Percentiles rank a stretch among this genome's conserved stretches.
Evolutionary conservation across 495 filamentous ascomycete genomes (phyloP).

Genomic region (Sphaerosporella brunnea): DNA sequence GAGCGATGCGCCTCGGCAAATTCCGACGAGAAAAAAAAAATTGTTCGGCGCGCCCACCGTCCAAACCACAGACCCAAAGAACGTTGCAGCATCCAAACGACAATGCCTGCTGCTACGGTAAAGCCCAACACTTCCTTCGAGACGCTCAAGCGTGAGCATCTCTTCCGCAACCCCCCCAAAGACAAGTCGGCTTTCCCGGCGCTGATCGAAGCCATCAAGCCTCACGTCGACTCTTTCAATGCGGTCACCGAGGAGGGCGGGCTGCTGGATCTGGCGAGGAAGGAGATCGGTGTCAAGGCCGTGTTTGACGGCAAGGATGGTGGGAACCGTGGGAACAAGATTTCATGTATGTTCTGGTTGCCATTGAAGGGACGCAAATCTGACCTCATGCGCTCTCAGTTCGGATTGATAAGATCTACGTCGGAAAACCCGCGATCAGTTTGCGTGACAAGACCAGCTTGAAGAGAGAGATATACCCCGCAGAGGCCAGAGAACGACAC

Average conservation of each 20-base stretch:
- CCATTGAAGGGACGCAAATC: too few species aligned
- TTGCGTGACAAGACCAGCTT: constrained; percentile 21
- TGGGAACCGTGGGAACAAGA: constrained; percentile 20
- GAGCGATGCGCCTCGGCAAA: background rate
- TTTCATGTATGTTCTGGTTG: constrained; percentile 23
- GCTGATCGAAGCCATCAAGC: constrained; percentile 61
- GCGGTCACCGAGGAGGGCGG: constrained; percentile 57
- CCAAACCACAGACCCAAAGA: background rate
- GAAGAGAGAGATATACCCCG: constrained; percentile 69
- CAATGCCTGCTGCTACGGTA: constrained; percentile 1
- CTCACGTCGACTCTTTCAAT: constrained; percentile 93
- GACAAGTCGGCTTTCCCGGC: constrained; percentile 78
- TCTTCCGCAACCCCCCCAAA: constrained; percentile 73
- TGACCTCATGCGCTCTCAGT: too few species aligned
- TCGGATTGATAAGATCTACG: constrained; percentile 23
- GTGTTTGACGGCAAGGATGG: constrained; percentile 59
- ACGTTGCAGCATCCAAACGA: background rate
- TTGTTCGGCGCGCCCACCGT: background rate
- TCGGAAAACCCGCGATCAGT: constrained; percentile 23
- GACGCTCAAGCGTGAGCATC: constrained; percentile 59
- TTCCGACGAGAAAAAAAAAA: background rate
- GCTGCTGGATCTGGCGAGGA: constrained; percentile 55
- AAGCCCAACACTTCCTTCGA: constrained; percentile 39
- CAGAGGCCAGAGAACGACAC: constrained; percentile 82
- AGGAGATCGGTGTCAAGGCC: constrained; percentile 76